Conservation (phyloP, 2,329 filamentous ascomycete genomes). For the Huntiella savannae region DNA sequence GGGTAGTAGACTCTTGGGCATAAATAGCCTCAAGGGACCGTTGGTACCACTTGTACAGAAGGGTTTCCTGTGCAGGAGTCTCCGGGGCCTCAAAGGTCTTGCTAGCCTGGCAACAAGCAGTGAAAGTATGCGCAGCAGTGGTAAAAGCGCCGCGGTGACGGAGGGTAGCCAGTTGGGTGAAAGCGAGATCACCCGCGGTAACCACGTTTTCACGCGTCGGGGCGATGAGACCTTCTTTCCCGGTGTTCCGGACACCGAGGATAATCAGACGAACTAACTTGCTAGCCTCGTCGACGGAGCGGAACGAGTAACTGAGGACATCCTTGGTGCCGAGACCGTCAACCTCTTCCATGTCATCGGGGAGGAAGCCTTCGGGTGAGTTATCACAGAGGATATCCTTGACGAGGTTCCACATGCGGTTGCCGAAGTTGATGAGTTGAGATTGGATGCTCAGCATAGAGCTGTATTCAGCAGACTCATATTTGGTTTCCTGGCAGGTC, state of each 20-base stretch:
- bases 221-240: conserved; percentile 25
- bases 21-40: conserved; percentile 53
- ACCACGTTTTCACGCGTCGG: conserved; percentile 37
- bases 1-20: conserved; percentile 61
- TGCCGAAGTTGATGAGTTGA: conserved; percentile 31
- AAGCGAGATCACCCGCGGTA: conserved; percentile 52
- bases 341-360: conserved; percentile 53
- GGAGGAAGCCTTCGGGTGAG: conserved; percentile 76
- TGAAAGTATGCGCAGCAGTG: conserved; percentile 77
- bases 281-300: conserved; percentile 84
- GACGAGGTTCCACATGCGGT: conserved; percentile 59
- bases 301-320: conserved; percentile 83
- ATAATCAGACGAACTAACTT: conserved; percentile 49
- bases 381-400: conserved; percentile 71
- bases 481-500: conserved; percentile 11
- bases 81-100: conserved; percentile 24
- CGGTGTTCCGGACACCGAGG: conserved; percentile 30
- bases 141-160: conserved; percentile 87
- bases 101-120: conserved; percentile 52
- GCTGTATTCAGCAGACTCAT: conserved; percentile 6
- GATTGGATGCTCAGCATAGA: conserved; percentile 10
- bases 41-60: conserved; percentile 54
- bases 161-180: conserved; percentile 63
- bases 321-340: conserved; percentile 68
- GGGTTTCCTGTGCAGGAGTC: conserved; percentile 17